These are phyloP conservation scores for Sequoia sempervirens DNA, from an alignment of 75 land plant species.

Conservation along the genomic window DNA sequence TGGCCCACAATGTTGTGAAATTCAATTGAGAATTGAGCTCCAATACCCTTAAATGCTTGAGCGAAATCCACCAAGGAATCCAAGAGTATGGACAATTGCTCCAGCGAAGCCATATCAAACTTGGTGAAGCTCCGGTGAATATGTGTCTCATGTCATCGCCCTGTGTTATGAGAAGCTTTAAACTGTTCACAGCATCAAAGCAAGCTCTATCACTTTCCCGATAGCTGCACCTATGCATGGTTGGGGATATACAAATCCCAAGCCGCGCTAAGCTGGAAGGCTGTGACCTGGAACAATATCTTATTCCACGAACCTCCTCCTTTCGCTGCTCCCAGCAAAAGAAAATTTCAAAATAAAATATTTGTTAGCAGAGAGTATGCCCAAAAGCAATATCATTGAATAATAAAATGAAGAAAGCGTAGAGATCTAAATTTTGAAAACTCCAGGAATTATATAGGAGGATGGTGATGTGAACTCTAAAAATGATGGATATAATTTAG, in stretches of 20 bases:
- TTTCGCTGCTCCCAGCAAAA: background rate
- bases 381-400: too few species aligned
- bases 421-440: too few species aligned
- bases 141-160: background rate
- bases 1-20: background rate
- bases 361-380: too few species aligned
- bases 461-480: too few species aligned
- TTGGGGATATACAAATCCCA: background rate
- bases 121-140: background rate
- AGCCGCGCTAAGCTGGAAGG: background rate
- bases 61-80: background rate
- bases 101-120: slow-evolving; percentile 4
- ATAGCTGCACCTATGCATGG: background rate
- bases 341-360: too few species aligned
- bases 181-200: background rate
- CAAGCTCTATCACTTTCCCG: background rate
- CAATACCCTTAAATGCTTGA: background rate
- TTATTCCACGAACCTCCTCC: background rate
- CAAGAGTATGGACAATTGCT: background rate
- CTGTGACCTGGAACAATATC: background rate
- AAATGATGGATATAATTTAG: too few species aligned
- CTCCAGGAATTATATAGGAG: too few species aligned
- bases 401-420: too few species aligned
- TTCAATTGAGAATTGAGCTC: background rate
- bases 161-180: background rate